phyloP scores from a whole-genome alignment of 2,329 filamentous ascomycete species.

The Alternaria solani region DNA sequence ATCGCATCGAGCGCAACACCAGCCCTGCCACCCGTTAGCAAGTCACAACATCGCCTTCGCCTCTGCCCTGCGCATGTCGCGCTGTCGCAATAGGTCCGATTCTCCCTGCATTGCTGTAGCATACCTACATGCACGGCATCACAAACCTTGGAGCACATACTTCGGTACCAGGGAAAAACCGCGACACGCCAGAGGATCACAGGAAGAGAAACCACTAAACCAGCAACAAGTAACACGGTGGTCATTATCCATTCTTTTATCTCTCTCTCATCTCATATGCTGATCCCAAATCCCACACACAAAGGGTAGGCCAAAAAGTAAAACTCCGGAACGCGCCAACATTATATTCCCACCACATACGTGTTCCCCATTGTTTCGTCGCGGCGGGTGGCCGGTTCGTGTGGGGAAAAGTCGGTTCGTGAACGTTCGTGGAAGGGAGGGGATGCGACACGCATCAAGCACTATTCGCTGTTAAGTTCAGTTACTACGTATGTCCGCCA shows the following conservation, averaged over 20 bases:
- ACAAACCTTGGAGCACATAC: background rate
- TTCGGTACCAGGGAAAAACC: conserved; percentile 1
- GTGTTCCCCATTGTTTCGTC: background rate
- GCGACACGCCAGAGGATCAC: no score
- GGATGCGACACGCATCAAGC: conserved; percentile 23
- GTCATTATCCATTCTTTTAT: conserved; percentile 18
- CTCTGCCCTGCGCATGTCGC: background rate
- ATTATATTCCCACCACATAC: conserved; percentile 1
- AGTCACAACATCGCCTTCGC: no score
- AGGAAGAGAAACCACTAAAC: background rate
- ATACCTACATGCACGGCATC: background rate
- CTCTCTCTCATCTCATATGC: background rate
- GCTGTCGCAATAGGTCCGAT: background rate
- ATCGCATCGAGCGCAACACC: background rate
- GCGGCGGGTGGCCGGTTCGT: conserved; percentile 2
- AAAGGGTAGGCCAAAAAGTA: background rate
- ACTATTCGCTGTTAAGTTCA: conserved; percentile 36
- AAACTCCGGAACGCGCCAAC: conserved; percentile 20
- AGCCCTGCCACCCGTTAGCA: background rate
- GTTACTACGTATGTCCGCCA: conserved; percentile 21
- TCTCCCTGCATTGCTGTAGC: background rate
- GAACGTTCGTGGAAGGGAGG: background rate
- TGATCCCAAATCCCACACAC: background rate
- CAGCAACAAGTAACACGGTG: background rate
- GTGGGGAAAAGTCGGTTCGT: background rate